Percentiles rank a stretch among this genome's conserved stretches.
phyloP scores from a whole-genome alignment of 495 filamentous ascomycete species.

The Podospora appendiculata region DNA sequence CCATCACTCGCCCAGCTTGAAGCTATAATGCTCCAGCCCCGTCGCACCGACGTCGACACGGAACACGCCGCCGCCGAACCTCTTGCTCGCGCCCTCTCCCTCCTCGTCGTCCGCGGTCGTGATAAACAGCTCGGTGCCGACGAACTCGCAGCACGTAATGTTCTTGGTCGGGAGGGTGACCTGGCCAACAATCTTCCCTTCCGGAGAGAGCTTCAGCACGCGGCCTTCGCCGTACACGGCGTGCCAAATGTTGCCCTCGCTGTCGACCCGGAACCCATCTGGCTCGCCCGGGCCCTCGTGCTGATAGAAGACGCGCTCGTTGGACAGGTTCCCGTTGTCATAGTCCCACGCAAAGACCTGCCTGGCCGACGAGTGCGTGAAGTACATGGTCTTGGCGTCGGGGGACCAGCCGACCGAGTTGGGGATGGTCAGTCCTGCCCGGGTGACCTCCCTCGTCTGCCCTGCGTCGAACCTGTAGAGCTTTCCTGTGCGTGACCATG shows the following conservation, averaged over 20 bases:
- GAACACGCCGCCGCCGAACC: conserved; percentile 59
- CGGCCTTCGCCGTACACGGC: conserved; percentile 66
- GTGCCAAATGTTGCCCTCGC: conserved; percentile 66
- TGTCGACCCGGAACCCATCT: conserved; percentile 70
- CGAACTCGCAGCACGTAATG: conserved; percentile 66
- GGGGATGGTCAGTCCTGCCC: conserved; percentile 57
- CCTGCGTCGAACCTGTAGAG: conserved; percentile 29
- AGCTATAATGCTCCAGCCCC: conserved; percentile 51
- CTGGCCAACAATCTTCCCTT: conserved; percentile 57
- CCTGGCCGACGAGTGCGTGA: conserved; percentile 68
- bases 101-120: conserved; percentile 59
- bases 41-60: conserved; percentile 58
- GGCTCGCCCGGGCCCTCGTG: conserved; percentile 55
- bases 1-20: conserved; percentile 30
- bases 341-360: conserved; percentile 73
- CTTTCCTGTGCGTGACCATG: conserved; percentile 20
- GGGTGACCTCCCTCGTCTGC: conserved; percentile 8
- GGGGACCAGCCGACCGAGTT: conserved; percentile 73
- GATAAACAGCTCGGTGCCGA: conserved; percentile 66
- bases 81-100: conserved; percentile 49
- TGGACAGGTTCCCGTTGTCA: conserved; percentile 55
- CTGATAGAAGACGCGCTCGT: conserved; percentile 60
- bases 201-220: conserved; percentile 58
- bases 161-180: conserved; percentile 59
- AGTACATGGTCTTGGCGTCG: conserved; percentile 71